Evolutionary conservation across 106 monocot genomes (phyloP).

Genomic region (Dendrobium officinale): DNA sequence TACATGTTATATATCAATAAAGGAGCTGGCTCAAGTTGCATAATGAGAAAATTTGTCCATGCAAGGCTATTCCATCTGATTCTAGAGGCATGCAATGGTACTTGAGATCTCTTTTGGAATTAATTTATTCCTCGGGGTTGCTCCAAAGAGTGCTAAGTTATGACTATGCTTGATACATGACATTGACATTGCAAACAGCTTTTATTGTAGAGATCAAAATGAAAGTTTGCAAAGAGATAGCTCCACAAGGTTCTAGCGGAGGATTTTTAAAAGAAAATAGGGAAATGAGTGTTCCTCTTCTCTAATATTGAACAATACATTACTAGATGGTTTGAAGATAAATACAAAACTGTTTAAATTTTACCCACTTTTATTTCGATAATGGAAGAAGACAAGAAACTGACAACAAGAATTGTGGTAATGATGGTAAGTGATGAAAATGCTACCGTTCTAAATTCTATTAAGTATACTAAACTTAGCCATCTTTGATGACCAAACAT

Average conservation of each 20-base stretch:
- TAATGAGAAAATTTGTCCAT: neutral
- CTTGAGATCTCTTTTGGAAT: neutral
- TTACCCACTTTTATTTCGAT: neutral
- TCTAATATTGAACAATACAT: neutral
- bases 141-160: neutral
- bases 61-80: neutral
- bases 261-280: neutral
- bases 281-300: neutral
- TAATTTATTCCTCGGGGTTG: neutral
- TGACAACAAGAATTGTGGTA: neutral
- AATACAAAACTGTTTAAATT: neutral
- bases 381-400: neutral
- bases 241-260: neutral
- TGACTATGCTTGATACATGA: neutral
- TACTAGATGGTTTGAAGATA: neutral
- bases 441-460: neutral
- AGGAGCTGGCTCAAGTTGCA: neutral
- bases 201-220: neutral
- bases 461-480: neutral
- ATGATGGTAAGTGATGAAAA: neutral
- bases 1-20: too few relatives aligned
- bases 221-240: neutral
- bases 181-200: neutral
- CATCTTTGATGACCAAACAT: neutral
- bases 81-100: neutral